A percentile compares a stretch with the other conserved stretches of the same genome.
Conservation (phyloP, 2,329 filamentous ascomycete species). For the Samsoniella hepiali region DNA sequence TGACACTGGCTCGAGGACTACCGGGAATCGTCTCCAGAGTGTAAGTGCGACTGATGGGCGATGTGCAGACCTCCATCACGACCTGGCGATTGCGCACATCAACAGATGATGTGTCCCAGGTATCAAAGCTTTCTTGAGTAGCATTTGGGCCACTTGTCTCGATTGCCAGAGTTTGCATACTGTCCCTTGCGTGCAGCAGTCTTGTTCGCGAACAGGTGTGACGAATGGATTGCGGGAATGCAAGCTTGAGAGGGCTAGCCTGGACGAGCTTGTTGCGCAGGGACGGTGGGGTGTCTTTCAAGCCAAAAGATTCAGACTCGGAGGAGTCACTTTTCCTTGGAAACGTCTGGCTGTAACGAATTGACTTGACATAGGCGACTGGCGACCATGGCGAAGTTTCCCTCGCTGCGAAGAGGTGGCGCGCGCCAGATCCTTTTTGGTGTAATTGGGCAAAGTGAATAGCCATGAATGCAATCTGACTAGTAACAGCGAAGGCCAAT, state of each 20-base stretch:
- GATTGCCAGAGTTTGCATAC: constrained; percentile 42
- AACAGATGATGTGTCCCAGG: constrained; percentile 70
- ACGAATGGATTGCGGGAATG: constrained; percentile 45
- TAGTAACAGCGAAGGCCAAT: constrained; percentile 43
- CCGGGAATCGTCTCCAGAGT: constrained; percentile 70
- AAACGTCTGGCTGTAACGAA: constrained; percentile 49
- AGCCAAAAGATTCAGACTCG: constrained; percentile 35
- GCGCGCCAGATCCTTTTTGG: constrained; percentile 20
- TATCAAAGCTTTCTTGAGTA: constrained; percentile 65
- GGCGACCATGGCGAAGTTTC: constrained; percentile 27
- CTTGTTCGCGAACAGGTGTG: constrained; percentile 57
- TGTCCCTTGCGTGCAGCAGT: constrained; percentile 45
- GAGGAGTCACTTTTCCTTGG: constrained; percentile 32
- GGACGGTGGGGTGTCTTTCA: constrained; percentile 43
- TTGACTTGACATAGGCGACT: constrained; percentile 44
- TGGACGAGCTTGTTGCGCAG: constrained; percentile 30
- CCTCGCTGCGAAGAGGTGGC: neutral
- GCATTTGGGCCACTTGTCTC: constrained; percentile 42
- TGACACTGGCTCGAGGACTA: constrained; percentile 61
- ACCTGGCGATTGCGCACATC: constrained; percentile 60
- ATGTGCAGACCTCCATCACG: constrained; percentile 48
- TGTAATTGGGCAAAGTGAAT: constrained; percentile 42
- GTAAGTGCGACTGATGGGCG: constrained; percentile 42
- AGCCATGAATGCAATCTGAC: constrained; percentile 49
- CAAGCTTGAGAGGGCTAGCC: constrained; percentile 33